Percentiles rank a stretch among this genome's conserved stretches.
Conservation (phyloP, 352 stramenopile species). For the Globisporangium heterothallicum region DNA sequence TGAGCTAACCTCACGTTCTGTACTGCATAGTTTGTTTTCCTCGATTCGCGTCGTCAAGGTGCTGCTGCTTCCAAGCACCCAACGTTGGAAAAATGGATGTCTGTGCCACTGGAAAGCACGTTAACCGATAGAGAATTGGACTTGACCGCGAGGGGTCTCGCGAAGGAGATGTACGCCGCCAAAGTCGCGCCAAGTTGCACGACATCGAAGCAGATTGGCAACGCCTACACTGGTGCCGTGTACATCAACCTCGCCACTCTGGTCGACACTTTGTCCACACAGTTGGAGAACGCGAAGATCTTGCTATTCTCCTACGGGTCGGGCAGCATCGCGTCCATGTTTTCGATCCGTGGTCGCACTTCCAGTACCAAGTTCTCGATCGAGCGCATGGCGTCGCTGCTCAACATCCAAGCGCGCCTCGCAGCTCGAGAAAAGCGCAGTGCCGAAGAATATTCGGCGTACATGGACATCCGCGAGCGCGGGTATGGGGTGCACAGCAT, state of each 20-base stretch:
- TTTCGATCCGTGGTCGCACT: conserved; percentile 53
- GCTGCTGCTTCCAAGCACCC: conserved; percentile 21
- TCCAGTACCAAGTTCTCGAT: conserved; percentile 74
- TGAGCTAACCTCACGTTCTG: too few species aligned
- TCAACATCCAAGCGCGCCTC: conserved; percentile 86
- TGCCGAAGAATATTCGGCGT: conserved; percentile 87
- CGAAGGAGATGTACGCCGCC: conserved; percentile 60
- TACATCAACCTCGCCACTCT: conserved; percentile 95
- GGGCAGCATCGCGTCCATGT: conserved; percentile 95
- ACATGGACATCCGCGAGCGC: conserved; percentile 87
- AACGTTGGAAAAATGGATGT: conserved; percentile 63
- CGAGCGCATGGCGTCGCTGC: conserved; percentile 72
- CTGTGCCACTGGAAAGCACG: conserved; percentile 85
- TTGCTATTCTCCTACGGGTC: conserved; percentile 97
- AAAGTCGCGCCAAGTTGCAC: conserved; percentile 85
- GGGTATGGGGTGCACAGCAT: conserved; percentile 70
- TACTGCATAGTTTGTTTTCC: conserved; percentile 52
- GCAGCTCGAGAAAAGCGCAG: conserved; percentile 71
- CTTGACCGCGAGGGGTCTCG: conserved; percentile 74
- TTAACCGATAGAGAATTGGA: conserved; percentile 91
- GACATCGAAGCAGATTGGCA: conserved; percentile 89
- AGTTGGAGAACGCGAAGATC: conserved; percentile 69
- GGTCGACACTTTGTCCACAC: conserved; percentile 49
- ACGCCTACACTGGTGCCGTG: conserved; percentile 96
- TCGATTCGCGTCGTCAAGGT: conserved; percentile 42